Evolutionary conservation across 2,329 filamentous ascomycete species (phyloP), one percentile per base, ranked within the genome.

Genomic region (Fusarium agapanthi): DNA sequence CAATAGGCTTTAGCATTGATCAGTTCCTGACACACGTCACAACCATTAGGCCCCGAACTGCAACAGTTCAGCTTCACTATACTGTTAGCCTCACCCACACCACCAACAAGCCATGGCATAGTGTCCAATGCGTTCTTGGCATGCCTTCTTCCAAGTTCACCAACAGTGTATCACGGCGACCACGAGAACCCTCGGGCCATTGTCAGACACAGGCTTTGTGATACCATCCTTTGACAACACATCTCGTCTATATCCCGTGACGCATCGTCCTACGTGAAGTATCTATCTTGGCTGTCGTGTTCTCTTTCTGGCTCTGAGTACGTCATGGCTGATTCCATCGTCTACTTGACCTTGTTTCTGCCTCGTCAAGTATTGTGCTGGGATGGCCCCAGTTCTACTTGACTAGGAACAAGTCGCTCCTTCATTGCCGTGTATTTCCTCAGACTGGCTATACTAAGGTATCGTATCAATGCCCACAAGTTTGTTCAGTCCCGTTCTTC

Each of bases 171-270:
- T 50, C 60, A 58, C 51, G 18, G 51, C 22, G 41, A 37, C 59
- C 48, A 48, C 55, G 45, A 68, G 38, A 56, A 55, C 54, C 32
- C 54, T 58, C 43, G 51, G 58, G 28, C 55, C 55, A 71, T 54
- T 40, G 57, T 59, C 57, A 68, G 67, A 56, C 50, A 37, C n/a
- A 43, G 38, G 54, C 58, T 63, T 57, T 35, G 45, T 74, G 41
- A 47, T 45, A 74, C 62, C 38, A 32, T 57, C 51, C 37, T 45
- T 51, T 65, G 58, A 71, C 71, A 71, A 60, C 58, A 53, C 67
- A 73, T 65, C 38, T 54, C 40, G 24, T 59, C 41, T 59, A 41
- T 53, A 34, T 74, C 71, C 62, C 63, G 67, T 71, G 71, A 73
- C 44, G 43, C 41, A 61, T 53, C 35, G 55, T 48, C 51, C 51